phyloP scores from a whole-genome alignment of 306 rosid species.

The Sesbania bispinosa region DNA sequence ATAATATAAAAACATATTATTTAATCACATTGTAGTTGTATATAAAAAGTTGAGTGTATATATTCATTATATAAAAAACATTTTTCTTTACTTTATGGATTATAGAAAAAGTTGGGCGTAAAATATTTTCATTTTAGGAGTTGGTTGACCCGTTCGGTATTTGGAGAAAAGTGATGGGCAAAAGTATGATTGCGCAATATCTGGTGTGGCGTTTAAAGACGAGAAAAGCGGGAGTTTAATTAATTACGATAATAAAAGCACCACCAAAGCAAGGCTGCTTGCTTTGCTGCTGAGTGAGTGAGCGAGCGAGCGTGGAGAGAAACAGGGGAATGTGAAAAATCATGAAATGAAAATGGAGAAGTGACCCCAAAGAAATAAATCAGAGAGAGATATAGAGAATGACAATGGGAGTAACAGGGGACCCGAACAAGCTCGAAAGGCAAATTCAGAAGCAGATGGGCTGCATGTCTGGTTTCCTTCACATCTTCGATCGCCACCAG shows the following conservation, averaged over 20 bases:
- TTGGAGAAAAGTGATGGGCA: not conserved
- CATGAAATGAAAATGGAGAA: not conserved
- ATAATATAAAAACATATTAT: no score
- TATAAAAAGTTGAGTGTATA: no score
- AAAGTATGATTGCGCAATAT: not conserved
- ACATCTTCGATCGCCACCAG: slow-evolving; percentile 92
- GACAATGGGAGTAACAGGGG: slow-evolving; percentile 36
- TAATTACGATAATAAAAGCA: no score
- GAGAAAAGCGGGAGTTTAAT: slow-evolving; percentile 79
- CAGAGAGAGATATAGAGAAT: not conserved
- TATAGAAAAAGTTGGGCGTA: no score
- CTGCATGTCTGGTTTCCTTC: slow-evolving; percentile 91
- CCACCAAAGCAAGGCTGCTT: no score
- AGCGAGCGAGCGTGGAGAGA: not conserved
- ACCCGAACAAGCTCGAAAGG: slow-evolving; percentile 64
- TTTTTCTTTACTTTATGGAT: no score
- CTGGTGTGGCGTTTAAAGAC: slow-evolving; percentile 37
- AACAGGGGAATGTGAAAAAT: not conserved
- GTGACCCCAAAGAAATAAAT: not conserved
- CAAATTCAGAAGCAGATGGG: slow-evolving; percentile 80
- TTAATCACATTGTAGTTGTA: no score
- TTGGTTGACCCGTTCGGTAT: not conserved
- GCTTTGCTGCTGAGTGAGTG: no score
- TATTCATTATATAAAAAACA: no score
- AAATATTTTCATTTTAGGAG: not conserved